Evolutionary conservation across 768 basidiomycete species (phyloP).

Genomic region (Tulasnella sp.): DNA sequence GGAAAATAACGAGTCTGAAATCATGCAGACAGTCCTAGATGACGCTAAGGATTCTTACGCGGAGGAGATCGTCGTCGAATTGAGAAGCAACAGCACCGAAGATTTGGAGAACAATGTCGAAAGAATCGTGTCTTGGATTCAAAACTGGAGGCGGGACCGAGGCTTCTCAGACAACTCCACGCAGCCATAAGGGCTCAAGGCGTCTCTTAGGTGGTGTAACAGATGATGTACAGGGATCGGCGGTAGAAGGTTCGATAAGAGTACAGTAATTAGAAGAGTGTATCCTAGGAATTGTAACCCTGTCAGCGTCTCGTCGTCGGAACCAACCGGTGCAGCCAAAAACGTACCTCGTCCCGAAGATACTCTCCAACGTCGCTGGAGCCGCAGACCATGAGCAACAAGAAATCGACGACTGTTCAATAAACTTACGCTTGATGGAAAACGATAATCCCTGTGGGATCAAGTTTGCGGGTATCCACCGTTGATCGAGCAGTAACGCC

Average conservation of each 20-base stretch:
- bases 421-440: conserved; percentile 91
- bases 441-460: conserved; percentile 93
- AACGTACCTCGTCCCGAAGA: conserved; percentile 79
- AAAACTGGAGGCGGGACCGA: conserved; percentile 45
- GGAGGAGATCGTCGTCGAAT: conserved; percentile 75
- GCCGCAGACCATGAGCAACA: conserved; percentile 14
- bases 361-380: conserved; percentile 95
- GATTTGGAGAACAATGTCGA: conserved; percentile 83
- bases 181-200: background rate
- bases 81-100: conserved; percentile 65
- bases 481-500: conserved; percentile 96
- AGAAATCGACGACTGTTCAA: conserved; percentile 1
- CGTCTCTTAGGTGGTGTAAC: background rate
- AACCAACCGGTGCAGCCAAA: background rate
- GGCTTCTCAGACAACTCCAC: conserved; percentile 18
- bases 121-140: conserved; percentile 83
- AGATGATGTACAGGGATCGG: background rate
- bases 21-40: conserved; percentile 85
- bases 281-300: conserved; percentile 14
- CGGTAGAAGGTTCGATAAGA: background rate
- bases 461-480: conserved; percentile 90
- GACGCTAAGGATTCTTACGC: conserved; percentile 86
- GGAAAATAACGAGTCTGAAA: conserved; percentile 98
- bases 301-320: background rate
- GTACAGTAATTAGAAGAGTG: conserved; percentile 15